Percentiles rank a stretch among this genome's conserved stretches.
These are phyloP conservation scores for Saprolegnia parasitica DNA, from an alignment of 352 stramenopile genomes.

Conservation along the genomic window DNA sequence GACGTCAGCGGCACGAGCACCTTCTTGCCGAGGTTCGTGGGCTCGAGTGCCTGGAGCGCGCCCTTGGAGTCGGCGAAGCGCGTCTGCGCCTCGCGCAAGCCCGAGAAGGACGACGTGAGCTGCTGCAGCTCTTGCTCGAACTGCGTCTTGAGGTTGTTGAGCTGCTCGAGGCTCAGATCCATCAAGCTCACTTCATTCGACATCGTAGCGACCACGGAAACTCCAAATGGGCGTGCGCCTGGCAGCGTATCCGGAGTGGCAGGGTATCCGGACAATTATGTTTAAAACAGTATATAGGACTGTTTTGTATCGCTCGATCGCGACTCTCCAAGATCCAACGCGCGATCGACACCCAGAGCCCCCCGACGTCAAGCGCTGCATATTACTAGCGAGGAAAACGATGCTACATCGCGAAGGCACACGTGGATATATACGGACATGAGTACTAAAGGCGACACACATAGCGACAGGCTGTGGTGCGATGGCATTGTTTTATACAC, in stretches of 20 bases:
- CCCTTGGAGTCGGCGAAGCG: constrained; percentile 79
- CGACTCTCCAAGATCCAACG: no score
- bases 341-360: no score
- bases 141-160: constrained; percentile 89
- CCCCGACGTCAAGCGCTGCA: no score
- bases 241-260: no score
- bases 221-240: not conserved
- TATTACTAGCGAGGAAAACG: no score
- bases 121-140: constrained; percentile 81
- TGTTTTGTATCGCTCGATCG: no score
- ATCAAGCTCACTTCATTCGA: constrained; percentile 67
- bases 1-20: constrained; percentile 94
- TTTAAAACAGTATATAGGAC: not conserved
- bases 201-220: constrained; percentile 17
- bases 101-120: constrained; percentile 59
- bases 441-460: no score
- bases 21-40: constrained; percentile 60
- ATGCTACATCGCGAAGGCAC: no score
- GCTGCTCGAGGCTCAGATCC: constrained; percentile 90
- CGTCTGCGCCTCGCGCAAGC: constrained; percentile 66
- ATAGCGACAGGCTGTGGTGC: no score
- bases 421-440: no score
- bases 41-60: constrained; percentile 54
- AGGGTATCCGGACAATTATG: not conserved
- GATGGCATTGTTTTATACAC: not conserved